phyloP scores from a whole-genome alignment of 495 filamentous ascomycete genomes.

The Recurvomyces mirabilis region DNA sequence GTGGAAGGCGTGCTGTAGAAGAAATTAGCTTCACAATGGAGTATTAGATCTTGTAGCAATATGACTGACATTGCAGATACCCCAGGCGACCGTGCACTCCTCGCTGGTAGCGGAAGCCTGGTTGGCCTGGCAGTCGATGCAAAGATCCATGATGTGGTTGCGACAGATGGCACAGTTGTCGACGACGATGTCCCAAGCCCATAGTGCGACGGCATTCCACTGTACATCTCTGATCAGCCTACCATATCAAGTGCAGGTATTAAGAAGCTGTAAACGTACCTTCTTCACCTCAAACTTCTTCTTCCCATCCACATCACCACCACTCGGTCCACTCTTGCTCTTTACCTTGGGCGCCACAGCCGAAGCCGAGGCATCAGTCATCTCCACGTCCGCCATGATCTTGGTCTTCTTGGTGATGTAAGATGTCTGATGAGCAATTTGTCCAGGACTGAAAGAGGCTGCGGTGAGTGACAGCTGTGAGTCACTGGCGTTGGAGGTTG shows the following conservation, averaged over 20 bases:
- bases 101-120: constrained; percentile 94
- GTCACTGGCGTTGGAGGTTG: no score
- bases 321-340: constrained; percentile 36
- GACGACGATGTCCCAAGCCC: constrained; percentile 99
- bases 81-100: constrained; percentile 98
- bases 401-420: no score
- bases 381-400: constrained; percentile 97
- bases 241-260: neutral
- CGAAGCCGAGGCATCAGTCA: constrained; percentile 87
- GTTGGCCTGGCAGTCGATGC: constrained; percentile 99
- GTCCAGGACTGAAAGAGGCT: no score
- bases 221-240: constrained; percentile 29
- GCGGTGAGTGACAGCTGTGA: no score
- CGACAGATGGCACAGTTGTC: constrained; percentile 99
- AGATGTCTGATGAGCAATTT: no score
- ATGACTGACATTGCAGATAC: constrained; percentile 85
- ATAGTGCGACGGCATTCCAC: constrained; percentile 99
- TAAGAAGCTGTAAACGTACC: constrained; percentile 41
- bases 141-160: constrained; percentile 99
- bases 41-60: neutral
- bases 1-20: constrained; percentile 84
- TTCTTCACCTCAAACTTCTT: constrained; percentile 99
- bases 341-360: constrained; percentile 38
- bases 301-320: constrained; percentile 46
- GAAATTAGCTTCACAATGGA: neutral